These are phyloP conservation scores for Entophlyctis luteolus DNA, from an alignment of 192 early-diverging fungal species.

Conservation along the genomic window DNA sequence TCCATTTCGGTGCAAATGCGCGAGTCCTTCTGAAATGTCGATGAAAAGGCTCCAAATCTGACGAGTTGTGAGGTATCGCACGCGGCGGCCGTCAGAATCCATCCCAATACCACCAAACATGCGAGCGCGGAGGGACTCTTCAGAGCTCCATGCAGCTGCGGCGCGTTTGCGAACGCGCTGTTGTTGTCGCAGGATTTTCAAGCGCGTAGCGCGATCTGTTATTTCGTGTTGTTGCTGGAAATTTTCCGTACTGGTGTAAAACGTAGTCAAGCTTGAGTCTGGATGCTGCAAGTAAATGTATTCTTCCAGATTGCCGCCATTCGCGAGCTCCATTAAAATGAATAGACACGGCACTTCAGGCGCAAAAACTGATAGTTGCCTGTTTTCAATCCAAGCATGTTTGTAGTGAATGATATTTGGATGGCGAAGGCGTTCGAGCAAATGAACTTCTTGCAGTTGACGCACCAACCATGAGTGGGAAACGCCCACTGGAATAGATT, in stretches of 20 bases:
- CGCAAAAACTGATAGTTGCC: slow-evolving; percentile 68
- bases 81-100: slow-evolving; percentile 30
- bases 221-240: slow-evolving; percentile 1
- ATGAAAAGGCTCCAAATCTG: slow-evolving; percentile 86
- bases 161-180: not conserved
- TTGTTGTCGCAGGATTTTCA: slow-evolving; percentile 14
- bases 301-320: slow-evolving; percentile 94
- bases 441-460: slow-evolving; percentile 90
- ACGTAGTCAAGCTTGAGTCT: not conserved
- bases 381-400: slow-evolving; percentile 90
- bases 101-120: slow-evolving; percentile 36
- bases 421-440: slow-evolving; percentile 84
- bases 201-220: slow-evolving; percentile 14
- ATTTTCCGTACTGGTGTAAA: not conserved
- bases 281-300: slow-evolving; percentile 62
- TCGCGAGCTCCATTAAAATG: slow-evolving; percentile 87
- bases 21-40: slow-evolving; percentile 86
- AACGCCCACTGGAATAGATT: slow-evolving; percentile 89
- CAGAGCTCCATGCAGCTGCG: not conserved
- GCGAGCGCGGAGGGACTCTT: slow-evolving; percentile 13
- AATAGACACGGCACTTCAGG: slow-evolving; percentile 91
- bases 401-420: slow-evolving; percentile 94
- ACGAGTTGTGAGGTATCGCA: slow-evolving; percentile 38
- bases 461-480: slow-evolving; percentile 84
- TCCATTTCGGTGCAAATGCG: slow-evolving; percentile 79